A percentile compares a stretch with the other conserved stretches of the same genome.
These are phyloP conservation scores for Saccharomycopsis hybrid DNA, from an alignment of 1,139 yeast species.

Conservation along the genomic window DNA sequence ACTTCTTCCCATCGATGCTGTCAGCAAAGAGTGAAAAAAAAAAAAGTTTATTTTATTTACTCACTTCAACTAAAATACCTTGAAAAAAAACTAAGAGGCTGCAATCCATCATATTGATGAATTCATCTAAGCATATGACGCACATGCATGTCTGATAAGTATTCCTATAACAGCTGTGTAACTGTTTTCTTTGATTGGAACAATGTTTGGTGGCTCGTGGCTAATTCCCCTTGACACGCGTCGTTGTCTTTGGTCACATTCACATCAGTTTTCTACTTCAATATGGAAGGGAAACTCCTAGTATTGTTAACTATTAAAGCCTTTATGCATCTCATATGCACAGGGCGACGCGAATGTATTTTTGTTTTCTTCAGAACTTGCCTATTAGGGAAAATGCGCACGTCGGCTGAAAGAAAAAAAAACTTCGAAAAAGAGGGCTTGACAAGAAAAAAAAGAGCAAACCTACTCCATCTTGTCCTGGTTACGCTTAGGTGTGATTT, in stretches of 20 bases:
- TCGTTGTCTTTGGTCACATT: background rate
- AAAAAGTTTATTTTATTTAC: too few species aligned
- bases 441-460: background rate
- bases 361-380: background rate
- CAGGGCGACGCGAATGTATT: background rate
- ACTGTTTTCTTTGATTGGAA: background rate
- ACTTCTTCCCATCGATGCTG: too few species aligned
- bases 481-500: background rate
- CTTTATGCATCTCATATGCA: background rate
- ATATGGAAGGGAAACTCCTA: background rate
- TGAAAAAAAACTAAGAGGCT: too few species aligned
- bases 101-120: too few species aligned
- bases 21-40: too few species aligned
- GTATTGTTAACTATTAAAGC: background rate
- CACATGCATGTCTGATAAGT: too few species aligned
- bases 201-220: background rate
- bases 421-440: background rate
- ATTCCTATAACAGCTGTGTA: too few species aligned
- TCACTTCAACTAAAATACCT: too few species aligned
- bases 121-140: too few species aligned
- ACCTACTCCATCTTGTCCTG: background rate
- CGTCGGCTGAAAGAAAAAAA: background rate
- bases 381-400: conserved; percentile 3
- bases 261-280: background rate
- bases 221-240: background rate